Evolutionary conservation across 2,329 filamentous ascomycete genomes (phyloP), one percentile per base, ranked within the genome.

Genomic region (Elsinoe perseae): DNA sequence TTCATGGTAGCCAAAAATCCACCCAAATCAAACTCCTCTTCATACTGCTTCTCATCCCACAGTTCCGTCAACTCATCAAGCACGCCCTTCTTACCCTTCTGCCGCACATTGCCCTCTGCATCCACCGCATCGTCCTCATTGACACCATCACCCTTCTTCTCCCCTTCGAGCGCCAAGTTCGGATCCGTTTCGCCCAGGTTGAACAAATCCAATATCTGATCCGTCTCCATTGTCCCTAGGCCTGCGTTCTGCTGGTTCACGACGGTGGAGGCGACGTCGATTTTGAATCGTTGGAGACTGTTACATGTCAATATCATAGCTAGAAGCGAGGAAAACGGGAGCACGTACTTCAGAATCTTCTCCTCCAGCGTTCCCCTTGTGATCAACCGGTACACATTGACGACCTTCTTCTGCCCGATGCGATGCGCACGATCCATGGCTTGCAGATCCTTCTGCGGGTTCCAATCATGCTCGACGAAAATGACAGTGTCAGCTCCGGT

Each of bases 391-490:
- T 98, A 98, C 14, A 98, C 93, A 67, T 98, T 98, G 64, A 98
- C 93, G 34, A 97, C 93, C 80, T 97, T 98, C 83, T 98, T 98
- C 76, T 98, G 93, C 1, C 93, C 93, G 65, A 98, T 97, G 64
- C 93, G 85, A 77, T 98, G 93, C 7, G 93, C 93, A 59, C 93
- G 89, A 69, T 98, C 93, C 93, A 98, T 98, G 63, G 93, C 93
- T 69, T 98, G 93, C 63, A 98, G 82, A 72, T 98, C 93, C 72
- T 95, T 95, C 69, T 98, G 93, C 28, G 93, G 93, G 69, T 98
- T 98, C 93, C 93, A 98, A 72, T 98, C 93, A 72, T 98, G 95
- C 72, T 98, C 93, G 27, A 98, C 95, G 66, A 98, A 98, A 64
- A 98, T 98, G 70, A 98, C 93, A 0, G 93, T 98, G 72, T 98